Evolutionary conservation across 129 eudicot species (phyloP).

Genomic region (sunflower (Helianthus annuus)): DNA sequence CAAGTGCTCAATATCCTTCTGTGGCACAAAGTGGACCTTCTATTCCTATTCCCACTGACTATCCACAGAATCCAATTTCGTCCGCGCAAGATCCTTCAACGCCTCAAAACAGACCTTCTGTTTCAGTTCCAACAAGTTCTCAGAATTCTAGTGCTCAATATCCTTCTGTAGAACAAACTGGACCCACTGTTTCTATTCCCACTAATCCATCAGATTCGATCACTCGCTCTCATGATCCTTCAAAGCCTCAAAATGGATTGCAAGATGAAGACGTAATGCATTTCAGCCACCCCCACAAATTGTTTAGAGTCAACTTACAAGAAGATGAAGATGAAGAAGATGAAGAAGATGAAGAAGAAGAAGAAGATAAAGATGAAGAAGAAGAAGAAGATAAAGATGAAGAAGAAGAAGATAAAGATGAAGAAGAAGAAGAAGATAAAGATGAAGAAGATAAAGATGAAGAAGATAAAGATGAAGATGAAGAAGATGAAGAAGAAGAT

Average conservation of each 20-base stretch:
- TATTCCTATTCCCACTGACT: not conserved
- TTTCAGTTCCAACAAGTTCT: slow-evolving; percentile 1
- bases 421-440: too few species aligned
- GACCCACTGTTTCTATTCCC: not conserved
- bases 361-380: too few species aligned
- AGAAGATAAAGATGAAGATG: too few species aligned
- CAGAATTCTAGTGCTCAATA: not conserved
- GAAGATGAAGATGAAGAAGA: slow-evolving; percentile 19
- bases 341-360: too few species aligned
- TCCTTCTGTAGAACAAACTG: not conserved
- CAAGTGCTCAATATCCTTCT: not conserved
- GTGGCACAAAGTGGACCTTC: not conserved
- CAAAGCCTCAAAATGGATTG: slow-evolving; percentile 2
- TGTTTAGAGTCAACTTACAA: slow-evolving; percentile 13
- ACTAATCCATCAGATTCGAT: not conserved
- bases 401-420: too few species aligned
- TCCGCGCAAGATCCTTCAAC: not conserved
- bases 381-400: too few species aligned
- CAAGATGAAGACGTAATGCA: slow-evolving; percentile 35
- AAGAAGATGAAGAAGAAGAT: too few species aligned
- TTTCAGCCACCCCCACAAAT: slow-evolving; percentile 60
- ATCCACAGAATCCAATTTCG: not conserved
- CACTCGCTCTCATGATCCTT: not conserved
- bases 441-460: slow-evolving; percentile 17
- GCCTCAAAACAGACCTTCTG: slow-evolving; percentile 15